Conservation (phyloP, 805 yeast genomes). For the Myxozyma neotropica region DNA sequence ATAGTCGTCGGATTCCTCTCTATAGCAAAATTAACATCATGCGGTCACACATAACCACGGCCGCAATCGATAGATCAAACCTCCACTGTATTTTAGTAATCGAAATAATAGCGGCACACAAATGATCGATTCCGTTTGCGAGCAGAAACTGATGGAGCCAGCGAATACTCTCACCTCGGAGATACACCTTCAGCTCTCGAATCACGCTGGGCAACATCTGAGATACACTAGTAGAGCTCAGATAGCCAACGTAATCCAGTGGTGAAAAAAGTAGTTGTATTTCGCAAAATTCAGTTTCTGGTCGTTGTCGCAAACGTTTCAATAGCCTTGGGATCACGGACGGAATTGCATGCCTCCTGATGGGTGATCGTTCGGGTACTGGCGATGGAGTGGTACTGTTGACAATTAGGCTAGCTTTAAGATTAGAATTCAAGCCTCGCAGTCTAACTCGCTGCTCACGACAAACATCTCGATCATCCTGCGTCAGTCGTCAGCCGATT, state of each 20-base stretch:
- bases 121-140: slow-evolving; percentile 16
- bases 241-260: slow-evolving; percentile 24
- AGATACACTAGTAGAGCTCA: background rate
- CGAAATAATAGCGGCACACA: background rate
- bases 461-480: slow-evolving; percentile 1
- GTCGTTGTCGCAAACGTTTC: background rate
- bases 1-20: slow-evolving; percentile 24
- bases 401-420: slow-evolving; percentile 1
- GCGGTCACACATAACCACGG: background rate
- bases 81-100: slow-evolving; percentile 15
- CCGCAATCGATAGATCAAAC: background rate
- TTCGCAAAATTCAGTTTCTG: background rate
- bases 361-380: background rate
- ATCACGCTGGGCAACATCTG: background rate
- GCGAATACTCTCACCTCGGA: slow-evolving; percentile 16
- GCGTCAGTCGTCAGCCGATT: background rate
- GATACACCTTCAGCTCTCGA: slow-evolving; percentile 7
- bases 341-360: background rate
- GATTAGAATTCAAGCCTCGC: background rate
- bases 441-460: background rate
- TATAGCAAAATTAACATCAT: slow-evolving; percentile 1
- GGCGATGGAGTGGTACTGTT: background rate
- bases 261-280: background rate
- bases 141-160: slow-evolving; percentile 21
- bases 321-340: background rate